A percentile compares a stretch with the other conserved stretches of the same genome.
Evolutionary conservation across 495 filamentous ascomycete genomes (phyloP).

Genomic region (Cryomyces minteri): DNA sequence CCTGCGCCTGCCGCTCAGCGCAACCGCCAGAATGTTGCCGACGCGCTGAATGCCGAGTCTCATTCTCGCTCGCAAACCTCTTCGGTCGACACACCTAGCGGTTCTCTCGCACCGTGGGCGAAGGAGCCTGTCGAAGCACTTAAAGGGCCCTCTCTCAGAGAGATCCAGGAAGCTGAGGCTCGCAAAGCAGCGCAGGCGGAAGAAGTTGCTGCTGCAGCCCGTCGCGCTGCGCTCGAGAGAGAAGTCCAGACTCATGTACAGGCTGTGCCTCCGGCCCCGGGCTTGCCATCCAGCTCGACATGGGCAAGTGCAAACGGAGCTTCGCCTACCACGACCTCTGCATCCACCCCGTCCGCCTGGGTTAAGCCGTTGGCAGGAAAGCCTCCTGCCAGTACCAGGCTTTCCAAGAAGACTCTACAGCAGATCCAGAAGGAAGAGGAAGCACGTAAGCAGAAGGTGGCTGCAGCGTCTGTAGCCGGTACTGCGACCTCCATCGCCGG

Average conservation of each 20-base stretch:
- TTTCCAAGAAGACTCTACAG: constrained; percentile 70
- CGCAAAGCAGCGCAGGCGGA: constrained; percentile 84
- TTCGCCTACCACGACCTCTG: constrained; percentile 39
- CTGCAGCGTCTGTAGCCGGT: constrained; percentile 27
- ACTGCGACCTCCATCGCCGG: constrained; percentile 28
- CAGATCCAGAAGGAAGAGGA: constrained; percentile 98
- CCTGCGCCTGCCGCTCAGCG: constrained; percentile 78
- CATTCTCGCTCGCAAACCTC: constrained; percentile 62
- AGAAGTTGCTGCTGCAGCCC: constrained; percentile 61
- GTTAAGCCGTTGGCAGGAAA: constrained; percentile 44
- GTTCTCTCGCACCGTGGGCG: constrained; percentile 77
- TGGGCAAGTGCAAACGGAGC: constrained; percentile 64
- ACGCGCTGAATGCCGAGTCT: constrained; percentile 51
- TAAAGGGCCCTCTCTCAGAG: constrained; percentile 84
- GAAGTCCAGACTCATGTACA: constrained; percentile 59
- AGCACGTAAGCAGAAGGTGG: constrained; percentile 51
- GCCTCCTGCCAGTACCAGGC: constrained; percentile 20
- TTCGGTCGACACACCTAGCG: constrained; percentile 22
- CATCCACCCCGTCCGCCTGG: constrained; percentile 39
- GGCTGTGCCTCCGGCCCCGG: constrained; percentile 39
- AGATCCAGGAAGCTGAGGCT: constrained; percentile 92
- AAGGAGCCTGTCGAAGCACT: constrained; percentile 60
- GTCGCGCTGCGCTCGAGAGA: constrained; percentile 60
- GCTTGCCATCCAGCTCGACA: constrained; percentile 72
- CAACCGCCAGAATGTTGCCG: constrained; percentile 64